A percentile compares a stretch with the other conserved stretches of the same genome.
phyloP scores from a whole-genome alignment of 352 stramenopile genomes.

The Phytophthora hibernalis region DNA sequence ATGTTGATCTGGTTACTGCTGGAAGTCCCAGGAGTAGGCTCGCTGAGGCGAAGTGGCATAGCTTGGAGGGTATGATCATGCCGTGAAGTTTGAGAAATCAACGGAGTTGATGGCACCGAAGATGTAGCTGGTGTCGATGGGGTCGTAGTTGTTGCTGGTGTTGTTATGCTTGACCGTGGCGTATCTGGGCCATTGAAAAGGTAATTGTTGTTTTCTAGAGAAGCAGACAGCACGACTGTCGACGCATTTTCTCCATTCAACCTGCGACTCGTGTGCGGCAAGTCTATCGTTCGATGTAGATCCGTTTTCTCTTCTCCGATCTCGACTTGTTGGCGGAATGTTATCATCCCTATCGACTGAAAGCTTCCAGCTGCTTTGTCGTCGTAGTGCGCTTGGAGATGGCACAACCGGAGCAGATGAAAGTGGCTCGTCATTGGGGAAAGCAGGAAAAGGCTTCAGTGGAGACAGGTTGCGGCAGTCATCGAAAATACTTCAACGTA shows the following conservation, averaged over 20 bases:
- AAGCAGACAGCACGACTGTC: constrained; percentile 11
- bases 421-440: constrained; percentile 14
- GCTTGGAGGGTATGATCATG: constrained; percentile 19
- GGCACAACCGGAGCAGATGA: constrained; percentile 3
- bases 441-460: constrained; percentile 11
- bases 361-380: constrained; percentile 29
- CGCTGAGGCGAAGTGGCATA: constrained; percentile 3
- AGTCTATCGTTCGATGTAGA: constrained; percentile 1
- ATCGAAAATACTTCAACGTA: constrained; percentile 72
- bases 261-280: constrained; percentile 1
- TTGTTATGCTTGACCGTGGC: constrained; percentile 18
- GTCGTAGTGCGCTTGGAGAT: constrained; percentile 35
- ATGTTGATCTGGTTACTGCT: not conserved
- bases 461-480: constrained; percentile 43
- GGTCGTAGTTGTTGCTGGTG: constrained; percentile 8
- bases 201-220: constrained; percentile 27
- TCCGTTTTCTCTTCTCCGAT: not conserved
- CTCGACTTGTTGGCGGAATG: constrained; percentile 13
- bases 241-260: constrained; percentile 21
- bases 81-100: constrained; percentile 1
- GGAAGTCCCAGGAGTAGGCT: not conserved
- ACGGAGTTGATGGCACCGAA: constrained; percentile 7
- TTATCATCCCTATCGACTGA: constrained; percentile 1
- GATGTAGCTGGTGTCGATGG: constrained; percentile 1
- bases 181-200: constrained; percentile 37